phyloP scores from a whole-genome alignment of 2,329 filamentous ascomycete genomes.

The Byssoonygena ceratinophila region DNA sequence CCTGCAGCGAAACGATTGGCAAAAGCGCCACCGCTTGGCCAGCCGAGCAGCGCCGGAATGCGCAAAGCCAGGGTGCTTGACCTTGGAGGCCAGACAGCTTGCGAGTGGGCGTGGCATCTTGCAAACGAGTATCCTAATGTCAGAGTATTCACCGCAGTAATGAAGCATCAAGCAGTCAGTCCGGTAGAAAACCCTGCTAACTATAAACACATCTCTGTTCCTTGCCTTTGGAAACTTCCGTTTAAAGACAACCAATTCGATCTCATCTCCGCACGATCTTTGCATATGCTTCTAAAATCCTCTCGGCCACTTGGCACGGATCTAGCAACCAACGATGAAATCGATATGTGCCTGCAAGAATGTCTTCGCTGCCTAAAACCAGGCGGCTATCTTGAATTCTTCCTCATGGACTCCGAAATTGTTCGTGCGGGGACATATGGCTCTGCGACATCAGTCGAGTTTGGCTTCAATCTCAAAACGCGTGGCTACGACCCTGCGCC shows the following conservation, averaged over 20 bases:
- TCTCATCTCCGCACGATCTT: conserved; percentile 75
- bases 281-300: conserved; percentile 71
- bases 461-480: conserved; percentile 78
- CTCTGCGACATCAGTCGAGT: conserved; percentile 78
- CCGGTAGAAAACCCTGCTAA: conserved; percentile 73
- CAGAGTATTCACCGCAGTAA: conserved; percentile 79
- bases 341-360: conserved; percentile 72
- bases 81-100: conserved; percentile 70
- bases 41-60: conserved; percentile 24
- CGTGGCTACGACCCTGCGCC: conserved; percentile 81
- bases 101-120: conserved; percentile 94
- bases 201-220: conserved; percentile 71
- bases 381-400: conserved; percentile 85
- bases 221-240: conserved; percentile 67
- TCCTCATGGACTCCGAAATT: conserved; percentile 78
- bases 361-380: conserved; percentile 87
- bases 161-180: conserved; percentile 61
- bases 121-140: conserved; percentile 75
- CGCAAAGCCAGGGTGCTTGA: conserved; percentile 63
- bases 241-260: conserved; percentile 83
- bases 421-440: conserved; percentile 71
- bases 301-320: conserved; percentile 44
- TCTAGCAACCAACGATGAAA: conserved; percentile 67
- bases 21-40: conserved; percentile 21
- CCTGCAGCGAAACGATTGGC: conserved; percentile 36